Evolutionary conservation across 2,329 filamentous ascomycete species (phyloP), one percentile per base, ranked within the genome.

Genomic region (Phoma sp.): DNA sequence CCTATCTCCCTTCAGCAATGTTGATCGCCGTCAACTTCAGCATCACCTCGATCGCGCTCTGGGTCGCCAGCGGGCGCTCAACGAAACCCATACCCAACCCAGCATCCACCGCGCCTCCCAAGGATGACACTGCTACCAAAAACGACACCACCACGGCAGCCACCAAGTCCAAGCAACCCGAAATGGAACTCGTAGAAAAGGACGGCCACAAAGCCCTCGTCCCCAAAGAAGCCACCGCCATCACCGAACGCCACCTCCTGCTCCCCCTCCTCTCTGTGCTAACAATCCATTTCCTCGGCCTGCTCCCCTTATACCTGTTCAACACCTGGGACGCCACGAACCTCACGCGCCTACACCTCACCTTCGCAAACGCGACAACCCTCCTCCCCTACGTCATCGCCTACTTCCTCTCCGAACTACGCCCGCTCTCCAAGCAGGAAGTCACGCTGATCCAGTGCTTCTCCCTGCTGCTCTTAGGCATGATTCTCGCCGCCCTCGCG

Each of bases 1-100:
- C 93, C 1, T 99, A 99, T 71, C 83, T 99, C 3, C 95, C 95
- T 0, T 96, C 92, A 65, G 95, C 95, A n/a, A 99, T 99, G 95
- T 78, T 98, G 43, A 84, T 99, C 52, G 95, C 95, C 2, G 90
- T 88, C 36, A 97, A 93, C 74, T 98, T 98, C 70, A 96, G 91
- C 25, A 93, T 99, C 72, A 96, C 93, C 81, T 92, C 93, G 5
- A 93, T 98, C 64, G 88, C 88, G 14, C 80, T 97, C n/a, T 99
- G 95, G 95, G 83, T 97, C 14, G 87, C 90, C 74, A 96, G 91
- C 66, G 93, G 93, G 2, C 71, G 73, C 23, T 40, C 62, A 23
- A 37, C 47, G 18, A 39, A 61, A 4, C 50, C 57, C n/a, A 47
- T 52, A 10, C 49, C 64, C 26, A 73, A 69, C 15, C 65, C 66